A percentile compares a stretch with the other conserved stretches of the same genome.
Evolutionary conservation across 495 filamentous ascomycete species (phyloP).

Genomic region (Annulohypoxylon stygium): DNA sequence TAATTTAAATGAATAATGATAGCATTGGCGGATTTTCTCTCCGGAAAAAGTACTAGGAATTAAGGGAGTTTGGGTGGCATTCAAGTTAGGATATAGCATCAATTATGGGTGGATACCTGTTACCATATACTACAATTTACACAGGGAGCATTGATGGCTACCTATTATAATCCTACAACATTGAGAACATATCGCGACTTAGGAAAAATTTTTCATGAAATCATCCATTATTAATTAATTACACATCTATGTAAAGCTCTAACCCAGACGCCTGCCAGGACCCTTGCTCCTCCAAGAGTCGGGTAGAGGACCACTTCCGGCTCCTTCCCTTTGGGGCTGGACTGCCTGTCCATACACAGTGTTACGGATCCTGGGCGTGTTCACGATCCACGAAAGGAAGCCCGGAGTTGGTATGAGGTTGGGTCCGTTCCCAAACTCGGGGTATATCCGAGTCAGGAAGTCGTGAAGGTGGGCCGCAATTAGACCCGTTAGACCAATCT

Average conservation of each 20-base stretch:
- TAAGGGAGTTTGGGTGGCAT: background rate
- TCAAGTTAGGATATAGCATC: background rate
- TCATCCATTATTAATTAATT: background rate
- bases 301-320: conserved; percentile 60
- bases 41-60: background rate
- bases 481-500: conserved; percentile 75
- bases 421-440: conserved; percentile 81
- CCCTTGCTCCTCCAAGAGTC: conserved; percentile 76
- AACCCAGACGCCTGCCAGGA: conserved; percentile 75
- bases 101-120: background rate
- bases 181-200: background rate
- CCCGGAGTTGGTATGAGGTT: conserved; percentile 78
- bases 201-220: background rate
- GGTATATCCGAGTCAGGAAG: conserved; percentile 85
- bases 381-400: conserved; percentile 73
- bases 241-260: conserved; percentile 16
- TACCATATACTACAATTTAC: background rate
- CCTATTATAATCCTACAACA: background rate
- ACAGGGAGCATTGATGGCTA: background rate
- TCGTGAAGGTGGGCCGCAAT: conserved; percentile 87
- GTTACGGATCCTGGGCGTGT: conserved; percentile 58
- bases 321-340: conserved; percentile 53
- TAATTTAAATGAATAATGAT: background rate
- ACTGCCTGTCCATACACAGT: conserved; percentile 71
- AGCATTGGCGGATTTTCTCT: background rate